phyloP scores from a whole-genome alignment of 1,139 yeast species.

The Magnusiomyces tetraspermus region DNA sequence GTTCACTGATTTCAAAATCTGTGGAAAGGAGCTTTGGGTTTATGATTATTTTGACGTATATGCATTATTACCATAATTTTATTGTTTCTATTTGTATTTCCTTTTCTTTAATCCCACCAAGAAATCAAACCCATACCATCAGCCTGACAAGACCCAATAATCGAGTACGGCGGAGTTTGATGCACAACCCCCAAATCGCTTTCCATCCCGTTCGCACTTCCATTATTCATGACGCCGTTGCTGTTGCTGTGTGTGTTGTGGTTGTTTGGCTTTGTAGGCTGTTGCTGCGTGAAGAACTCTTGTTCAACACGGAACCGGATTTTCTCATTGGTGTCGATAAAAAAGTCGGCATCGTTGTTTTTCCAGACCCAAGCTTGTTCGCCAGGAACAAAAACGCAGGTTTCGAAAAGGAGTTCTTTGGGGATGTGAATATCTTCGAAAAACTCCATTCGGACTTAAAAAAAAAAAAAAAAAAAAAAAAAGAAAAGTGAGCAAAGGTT shows the following conservation, averaged over 20 bases:
- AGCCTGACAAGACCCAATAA: slow-evolving; percentile 84
- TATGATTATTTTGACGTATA: too few species aligned
- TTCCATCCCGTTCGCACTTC: too few species aligned
- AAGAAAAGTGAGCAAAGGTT: too few species aligned
- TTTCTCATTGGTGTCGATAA: slow-evolving; percentile 81
- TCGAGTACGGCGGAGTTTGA: slow-evolving; percentile 60
- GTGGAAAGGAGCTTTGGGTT: too few species aligned
- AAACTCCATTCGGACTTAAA: slow-evolving; percentile 57
- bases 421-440: slow-evolving; percentile 92
- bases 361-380: slow-evolving; percentile 97
- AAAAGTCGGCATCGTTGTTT: slow-evolving; percentile 53
- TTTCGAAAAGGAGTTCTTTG: slow-evolving; percentile 67
- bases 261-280: slow-evolving; percentile 43
- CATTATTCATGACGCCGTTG: too few species aligned
- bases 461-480: too few species aligned
- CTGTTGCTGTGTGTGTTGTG: too few species aligned
- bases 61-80: too few species aligned
- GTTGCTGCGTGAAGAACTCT: slow-evolving; percentile 74
- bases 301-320: slow-evolving; percentile 85
- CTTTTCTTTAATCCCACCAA: slow-evolving; percentile 71
- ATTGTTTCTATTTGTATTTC: not conserved
- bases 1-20: too few species aligned
- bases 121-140: slow-evolving; percentile 94
- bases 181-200: slow-evolving; percentile 30
- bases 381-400: slow-evolving; percentile 46